Base-by-base conservation (phyloP, 176 grass and related monocot species). In the Metroxylon sagu region DNA sequence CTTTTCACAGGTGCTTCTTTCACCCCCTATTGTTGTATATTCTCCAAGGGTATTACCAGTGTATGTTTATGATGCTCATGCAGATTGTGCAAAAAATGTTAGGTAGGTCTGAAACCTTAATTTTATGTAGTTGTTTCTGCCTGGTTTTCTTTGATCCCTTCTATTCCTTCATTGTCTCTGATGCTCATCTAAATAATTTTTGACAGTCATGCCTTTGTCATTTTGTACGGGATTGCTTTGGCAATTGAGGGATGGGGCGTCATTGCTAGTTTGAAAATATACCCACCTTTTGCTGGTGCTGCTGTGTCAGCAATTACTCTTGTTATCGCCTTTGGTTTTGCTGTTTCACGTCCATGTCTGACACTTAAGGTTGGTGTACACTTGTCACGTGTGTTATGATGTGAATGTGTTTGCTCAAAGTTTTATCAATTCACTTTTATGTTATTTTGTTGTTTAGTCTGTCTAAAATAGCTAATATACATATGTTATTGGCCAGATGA, bases 31-130 rank as follows among this genome's bases (percentile, higher is more conserved):
- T 70, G 88, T 98, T 68, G 87, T 98, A 71, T 98, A 98, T 78
- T 98, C 93, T 26, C 87, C 93, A 58, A 83, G 93, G 65, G 84
- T 98, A 31, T 85, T 98, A 61, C 93, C 87, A 30, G 93, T 98
- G 56, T 98, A 98, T 76, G 79, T 98, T 70, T 98, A 98, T 70
- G 87, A 98, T 83, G 93, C 93, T 75, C 93, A 98, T 92, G 93
- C 93, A 77, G 93, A 98, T 74, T 98, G 81, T 73, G 93, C 87
- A 56, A 98, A 98, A 85, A 98, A 98, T 77, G 93, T 98, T 76
- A 98, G 93, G 93, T 96, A 75, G 27, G 28, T 48, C 57, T 76
- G 27, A 25, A 6, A 17, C 52, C 55, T 58, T 43, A 43, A 43
- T 43, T 43, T 0, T 43, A 10, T 43, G 35, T 10, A 43, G 35